Evolutionary conservation across 176 grass and related monocot genomes (phyloP).

Genomic region (Coix lacrymajobi): DNA sequence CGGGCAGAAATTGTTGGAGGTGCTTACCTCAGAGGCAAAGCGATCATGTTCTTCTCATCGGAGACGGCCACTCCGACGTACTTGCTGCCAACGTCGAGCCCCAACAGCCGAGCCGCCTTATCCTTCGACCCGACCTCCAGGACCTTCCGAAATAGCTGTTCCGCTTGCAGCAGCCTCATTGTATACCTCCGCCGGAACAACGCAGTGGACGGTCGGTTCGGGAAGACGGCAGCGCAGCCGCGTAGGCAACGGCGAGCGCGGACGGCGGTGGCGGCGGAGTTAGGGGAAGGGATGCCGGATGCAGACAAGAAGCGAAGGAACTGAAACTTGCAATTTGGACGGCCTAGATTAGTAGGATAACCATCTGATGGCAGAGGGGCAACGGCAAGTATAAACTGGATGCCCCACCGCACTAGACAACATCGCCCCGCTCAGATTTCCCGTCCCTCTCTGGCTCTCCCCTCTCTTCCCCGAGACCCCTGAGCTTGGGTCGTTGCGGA

Average conservation of each 20-base stretch:
- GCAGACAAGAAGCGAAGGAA: not conserved
- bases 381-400: not conserved
- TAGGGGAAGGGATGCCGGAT: not conserved
- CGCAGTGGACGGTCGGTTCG: not conserved
- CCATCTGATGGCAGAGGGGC: not conserved
- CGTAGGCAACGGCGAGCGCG: not conserved
- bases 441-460: not conserved
- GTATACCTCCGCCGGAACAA: not conserved
- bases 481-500: not conserved
- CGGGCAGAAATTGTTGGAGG: not conserved
- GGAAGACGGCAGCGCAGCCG: not conserved
- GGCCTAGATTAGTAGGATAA: not conserved
- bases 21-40: conserved; percentile 63
- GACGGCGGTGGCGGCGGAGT: not conserved
- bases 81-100: conserved; percentile 82
- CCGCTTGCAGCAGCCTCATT: conserved; percentile 71
- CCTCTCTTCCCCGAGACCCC: not conserved
- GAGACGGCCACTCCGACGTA: conserved; percentile 82
- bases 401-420: not conserved
- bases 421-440: not conserved
- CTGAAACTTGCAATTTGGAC: not conserved
- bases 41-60: conserved; percentile 53
- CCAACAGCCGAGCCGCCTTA: conserved; percentile 44
- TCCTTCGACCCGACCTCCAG: conserved; percentile 21
- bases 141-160: conserved; percentile 60